Evolutionary conservation across 192 early-diverging fungal species (phyloP), one percentile per base, ranked within the genome.

Genomic region (Coemansia nantahalensis): DNA sequence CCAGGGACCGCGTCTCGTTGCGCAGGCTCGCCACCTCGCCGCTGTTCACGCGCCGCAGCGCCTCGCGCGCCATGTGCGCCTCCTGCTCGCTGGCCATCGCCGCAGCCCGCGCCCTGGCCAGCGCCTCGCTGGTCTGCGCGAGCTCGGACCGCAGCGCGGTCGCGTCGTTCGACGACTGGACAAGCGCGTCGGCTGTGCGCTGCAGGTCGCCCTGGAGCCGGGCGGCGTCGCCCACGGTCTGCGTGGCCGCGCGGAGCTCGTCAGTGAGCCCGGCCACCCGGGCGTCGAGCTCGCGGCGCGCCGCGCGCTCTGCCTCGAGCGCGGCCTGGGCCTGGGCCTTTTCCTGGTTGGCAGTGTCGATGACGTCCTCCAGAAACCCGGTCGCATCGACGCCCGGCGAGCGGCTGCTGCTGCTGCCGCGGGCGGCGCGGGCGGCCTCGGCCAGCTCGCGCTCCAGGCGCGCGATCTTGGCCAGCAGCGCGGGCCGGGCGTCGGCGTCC

Each of bases 391-490:
- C 48, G 11, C 30, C 54, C 48, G 51, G 58, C 32, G 48, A n/a
- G n/a, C n/a, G n/a, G n/a, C n/a, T n/a, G n/a, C n/a, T n/a, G n/a
- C n/a, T n/a, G n/a, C n/a, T n/a, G n/a, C n/a, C n/a, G n/a, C n/a
- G n/a, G n/a, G n/a, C n/a, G n/a, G 17, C 59, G 19, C 21, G 23
- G 9, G 51, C 50, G 0, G 56, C 62, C 23, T 78, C 81, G 9
- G 54, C 49, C 24, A 89, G 63, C 56, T 89, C 82, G 31, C 77
- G 63, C 58, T 90, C 83, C 15, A 90, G 75, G 31, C 84, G 79
- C 16, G 74, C 72, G 15, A 83, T 55, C 55, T 84, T 69, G 50
- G 59, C 44, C 46, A 69, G 62, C 62, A 85, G 55, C 18, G 55
- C 51, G 3, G 67, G 39, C 15, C 69, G 55, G 35, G 61, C 72